Evolutionary conservation across 1,284 basidiomycete species (phyloP).

Genomic region (Cryptococcus maquisensis): DNA sequence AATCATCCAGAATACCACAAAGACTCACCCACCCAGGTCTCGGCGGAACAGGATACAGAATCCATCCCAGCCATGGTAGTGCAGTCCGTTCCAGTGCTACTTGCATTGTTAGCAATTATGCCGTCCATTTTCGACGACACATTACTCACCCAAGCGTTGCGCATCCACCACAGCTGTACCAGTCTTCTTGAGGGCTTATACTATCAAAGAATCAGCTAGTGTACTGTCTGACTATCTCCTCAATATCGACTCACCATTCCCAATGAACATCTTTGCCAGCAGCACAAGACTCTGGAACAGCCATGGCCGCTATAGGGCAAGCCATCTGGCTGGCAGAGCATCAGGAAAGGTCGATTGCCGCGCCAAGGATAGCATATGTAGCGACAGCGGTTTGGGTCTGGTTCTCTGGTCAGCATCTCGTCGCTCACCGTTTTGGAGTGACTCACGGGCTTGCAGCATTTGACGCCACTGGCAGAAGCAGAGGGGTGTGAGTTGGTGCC

Average conservation of each 20-base stretch:
- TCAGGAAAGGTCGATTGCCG: slow-evolving; percentile 17
- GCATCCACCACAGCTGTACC: slow-evolving; percentile 31
- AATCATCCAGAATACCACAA: too few species aligned
- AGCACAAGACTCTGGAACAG: not conserved
- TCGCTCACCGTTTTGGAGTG: not conserved
- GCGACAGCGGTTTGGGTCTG: not conserved
- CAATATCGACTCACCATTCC: slow-evolving; percentile 16
- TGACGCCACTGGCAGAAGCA: slow-evolving; percentile 1
- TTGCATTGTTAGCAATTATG: not conserved
- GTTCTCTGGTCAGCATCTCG: not conserved
- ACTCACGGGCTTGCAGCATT: not conserved
- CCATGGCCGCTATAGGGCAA: slow-evolving; percentile 17
- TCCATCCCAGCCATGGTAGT: slow-evolving; percentile 23
- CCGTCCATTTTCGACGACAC: not conserved
- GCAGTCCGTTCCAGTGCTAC: slow-evolving; percentile 29
- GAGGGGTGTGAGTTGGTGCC: slow-evolving; percentile 6
- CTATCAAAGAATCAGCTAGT: not conserved
- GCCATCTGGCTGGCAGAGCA: slow-evolving; percentile 18
- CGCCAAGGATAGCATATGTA: slow-evolving; percentile 13
- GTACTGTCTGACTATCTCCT: too few species aligned
- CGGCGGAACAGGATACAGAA: slow-evolving; percentile 22
- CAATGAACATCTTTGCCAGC: slow-evolving; percentile 7
- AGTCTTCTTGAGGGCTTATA: slow-evolving; percentile 19
- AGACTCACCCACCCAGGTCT: slow-evolving; percentile 20
- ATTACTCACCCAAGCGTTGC: slow-evolving; percentile 22